phyloP scores from a whole-genome alignment of 345 rosid genomes.

The Erysimum cheiranthoides region DNA sequence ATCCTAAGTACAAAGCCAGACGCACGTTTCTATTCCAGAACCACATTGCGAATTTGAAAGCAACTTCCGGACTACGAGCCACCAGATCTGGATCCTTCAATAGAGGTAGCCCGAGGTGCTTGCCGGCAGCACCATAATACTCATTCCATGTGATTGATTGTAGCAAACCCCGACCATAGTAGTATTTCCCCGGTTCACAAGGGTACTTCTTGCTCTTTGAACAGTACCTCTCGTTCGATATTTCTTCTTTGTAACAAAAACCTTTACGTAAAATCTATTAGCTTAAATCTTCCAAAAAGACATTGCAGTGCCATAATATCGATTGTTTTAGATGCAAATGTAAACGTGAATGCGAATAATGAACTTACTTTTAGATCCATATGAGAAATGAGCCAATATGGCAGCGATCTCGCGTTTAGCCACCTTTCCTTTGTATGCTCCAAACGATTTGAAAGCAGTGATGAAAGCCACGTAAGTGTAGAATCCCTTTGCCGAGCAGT shows the following conservation, averaged over 20 bases:
- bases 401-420: conserved; percentile 60
- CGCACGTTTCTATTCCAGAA: conserved; percentile 54
- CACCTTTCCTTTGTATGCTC: conserved; percentile 49
- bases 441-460: conserved; percentile 35
- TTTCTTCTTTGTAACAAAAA: conserved; percentile 48
- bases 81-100: conserved; percentile 51
- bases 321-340: not conserved
- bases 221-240: conserved; percentile 32
- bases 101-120: conserved; percentile 36
- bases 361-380: conserved; percentile 55
- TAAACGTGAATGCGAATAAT: not conserved
- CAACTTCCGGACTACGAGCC: conserved; percentile 38
- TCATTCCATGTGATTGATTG: conserved; percentile 52
- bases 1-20: conserved; percentile 29
- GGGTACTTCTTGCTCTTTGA: conserved; percentile 33
- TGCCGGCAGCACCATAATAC: conserved; percentile 56
- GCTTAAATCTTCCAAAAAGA: not conserved
- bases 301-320: not conserved
- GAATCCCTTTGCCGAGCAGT: conserved; percentile 55
- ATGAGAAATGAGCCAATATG: conserved; percentile 56
- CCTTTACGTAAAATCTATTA: conserved; percentile 15
- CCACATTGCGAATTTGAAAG: conserved; percentile 58
- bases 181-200: conserved; percentile 36
- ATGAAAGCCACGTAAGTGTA: conserved; percentile 49
- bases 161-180: conserved; percentile 41